Percentiles rank a stretch among this genome's conserved stretches.
Conservation (phyloP, 179 eudicot species). For the Camellia oleifera region DNA sequence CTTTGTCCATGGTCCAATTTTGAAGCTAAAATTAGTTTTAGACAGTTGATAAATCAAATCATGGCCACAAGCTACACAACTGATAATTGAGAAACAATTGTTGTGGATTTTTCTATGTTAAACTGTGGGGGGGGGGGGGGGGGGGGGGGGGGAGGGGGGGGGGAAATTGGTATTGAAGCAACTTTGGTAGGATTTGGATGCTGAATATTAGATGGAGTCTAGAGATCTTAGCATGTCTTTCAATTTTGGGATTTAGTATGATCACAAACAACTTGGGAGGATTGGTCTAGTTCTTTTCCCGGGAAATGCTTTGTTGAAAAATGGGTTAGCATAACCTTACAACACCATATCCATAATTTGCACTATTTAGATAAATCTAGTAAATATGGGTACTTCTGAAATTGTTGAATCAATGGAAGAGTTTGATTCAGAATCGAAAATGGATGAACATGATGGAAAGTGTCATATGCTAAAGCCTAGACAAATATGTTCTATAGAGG, state of each 20-base stretch:
- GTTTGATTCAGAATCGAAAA: constrained; percentile 16
- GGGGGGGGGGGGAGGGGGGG: too few species aligned
- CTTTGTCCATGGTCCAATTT: not conserved
- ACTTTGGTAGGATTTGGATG: constrained; percentile 10
- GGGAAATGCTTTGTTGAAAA: constrained; percentile 15
- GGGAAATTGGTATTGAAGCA: not conserved
- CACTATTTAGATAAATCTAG: constrained; percentile 15
- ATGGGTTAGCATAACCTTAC: constrained; percentile 26
- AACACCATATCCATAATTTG: constrained; percentile 12
- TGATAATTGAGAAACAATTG: not conserved
- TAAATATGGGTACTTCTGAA: constrained; percentile 46
- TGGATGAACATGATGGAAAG: constrained; percentile 29
- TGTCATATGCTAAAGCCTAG: constrained; percentile 16
- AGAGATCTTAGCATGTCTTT: not conserved
- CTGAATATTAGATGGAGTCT: not conserved
- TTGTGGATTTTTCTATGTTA: too few species aligned
- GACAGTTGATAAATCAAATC: not conserved
- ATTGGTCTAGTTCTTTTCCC: constrained; percentile 13
- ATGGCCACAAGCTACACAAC: not conserved
- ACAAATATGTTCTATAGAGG: constrained; percentile 50
- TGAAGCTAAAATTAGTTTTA: not conserved
- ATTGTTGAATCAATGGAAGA: constrained; percentile 53
- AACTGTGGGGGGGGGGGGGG: not conserved
- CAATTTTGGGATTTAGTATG: constrained; percentile 6
- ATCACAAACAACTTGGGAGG: constrained; percentile 14